Base-by-base conservation (phyloP, 306 rosid species). In the Erythrophleum fordii region DNA sequence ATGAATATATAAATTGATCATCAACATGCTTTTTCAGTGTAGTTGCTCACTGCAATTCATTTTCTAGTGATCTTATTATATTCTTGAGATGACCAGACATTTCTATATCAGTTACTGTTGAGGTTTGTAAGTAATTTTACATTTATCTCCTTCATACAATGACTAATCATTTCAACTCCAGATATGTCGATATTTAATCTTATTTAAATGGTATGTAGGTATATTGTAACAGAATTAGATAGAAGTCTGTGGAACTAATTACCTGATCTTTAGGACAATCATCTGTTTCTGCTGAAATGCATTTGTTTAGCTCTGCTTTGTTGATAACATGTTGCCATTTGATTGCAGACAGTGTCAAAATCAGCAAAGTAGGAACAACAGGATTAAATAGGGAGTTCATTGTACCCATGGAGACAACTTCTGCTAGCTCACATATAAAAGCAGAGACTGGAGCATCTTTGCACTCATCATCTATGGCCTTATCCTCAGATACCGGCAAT, bases 301-400 rank as follows among this genome's bases (percentile, higher is more conserved):
- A 42, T 44, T 69, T 82, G 7, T 56, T 67, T 48, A 76, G 68
- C 58, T 82, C 56, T 78, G 12, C 35, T 51, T 42, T 75, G 76
- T 73, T 83, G 69, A 79, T 81, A 83, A 28, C 61, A 73, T 46
- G 46, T 53, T 69, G 41, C 56, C 67, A 83, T 80, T 86, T 59
- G 83, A 84, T 86, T 86, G 82, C 97, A 90, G 98, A 78, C 71
- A 68, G 73, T 44, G 12, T 18, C 77, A 65, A 83, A 87, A 83
- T 83, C 80, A 29, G 77, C 16, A 13, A 78, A 52, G 74, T 60
- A 73, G 80, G 82, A 69, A 29, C 74, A 66, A 73, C 76, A 65
- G 84, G 84, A 73, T 39, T 72, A 67, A 58, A 62, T 51, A 82
- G 69, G 44, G 89, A 85, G 46, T 80, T 34, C 29, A 18, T 65